Evolutionary conservation across 2,329 filamentous ascomycete species (phyloP).

Genomic region (Sclerotinia sclerotiorum): DNA sequence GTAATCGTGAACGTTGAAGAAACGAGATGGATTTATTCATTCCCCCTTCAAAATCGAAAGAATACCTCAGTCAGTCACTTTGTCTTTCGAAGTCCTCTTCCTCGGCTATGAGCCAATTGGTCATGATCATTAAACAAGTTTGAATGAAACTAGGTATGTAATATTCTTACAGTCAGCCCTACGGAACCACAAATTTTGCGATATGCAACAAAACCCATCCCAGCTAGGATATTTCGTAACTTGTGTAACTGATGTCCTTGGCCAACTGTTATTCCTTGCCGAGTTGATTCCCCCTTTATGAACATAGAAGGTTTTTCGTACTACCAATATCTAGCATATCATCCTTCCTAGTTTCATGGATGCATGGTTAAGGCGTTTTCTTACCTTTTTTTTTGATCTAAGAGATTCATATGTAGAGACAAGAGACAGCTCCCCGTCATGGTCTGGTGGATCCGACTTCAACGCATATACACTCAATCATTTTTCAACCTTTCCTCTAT

Average conservation of each 20-base stretch:
- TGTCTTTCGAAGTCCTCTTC: not conserved
- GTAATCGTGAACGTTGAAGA: not conserved
- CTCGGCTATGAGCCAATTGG: not conserved
- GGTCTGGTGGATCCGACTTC: not conserved
- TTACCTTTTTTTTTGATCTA: not conserved
- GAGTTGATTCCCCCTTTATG: not conserved
- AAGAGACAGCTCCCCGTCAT: not conserved
- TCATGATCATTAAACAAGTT: not conserved
- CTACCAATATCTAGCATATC: not conserved
- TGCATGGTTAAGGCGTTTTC: not conserved
- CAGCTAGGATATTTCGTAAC: not conserved
- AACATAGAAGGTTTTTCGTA: not conserved
- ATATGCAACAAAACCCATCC: not conserved
- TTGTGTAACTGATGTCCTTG: not conserved
- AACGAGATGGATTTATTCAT: not conserved
- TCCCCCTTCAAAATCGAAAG: not conserved
- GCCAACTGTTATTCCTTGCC: not conserved
- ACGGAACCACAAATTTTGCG: not conserved
- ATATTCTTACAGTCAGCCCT: not conserved
- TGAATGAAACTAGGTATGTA: too few relatives aligned
- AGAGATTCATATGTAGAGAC: not conserved
- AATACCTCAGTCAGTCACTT: not conserved
- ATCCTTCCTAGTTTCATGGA: not conserved
- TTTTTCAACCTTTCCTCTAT: not conserved
- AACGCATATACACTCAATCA: not conserved